Conservation (phyloP, 2,329 filamentous ascomycete species). For the Pyrenophora tritici-repentis region DNA sequence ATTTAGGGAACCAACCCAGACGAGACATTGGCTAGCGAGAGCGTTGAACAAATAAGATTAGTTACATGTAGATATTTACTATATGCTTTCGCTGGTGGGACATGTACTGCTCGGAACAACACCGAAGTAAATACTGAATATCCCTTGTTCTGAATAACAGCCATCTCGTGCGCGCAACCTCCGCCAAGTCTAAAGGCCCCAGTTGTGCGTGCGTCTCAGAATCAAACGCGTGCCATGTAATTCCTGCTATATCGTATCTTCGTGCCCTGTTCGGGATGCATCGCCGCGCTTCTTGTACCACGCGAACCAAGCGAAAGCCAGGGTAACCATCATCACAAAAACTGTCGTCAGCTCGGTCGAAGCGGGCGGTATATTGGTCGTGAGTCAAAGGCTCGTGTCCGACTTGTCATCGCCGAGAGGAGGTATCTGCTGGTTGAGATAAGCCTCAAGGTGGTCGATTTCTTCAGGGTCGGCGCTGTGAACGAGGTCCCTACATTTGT, state of each 20-base stretch:
- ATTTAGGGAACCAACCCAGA: neutral
- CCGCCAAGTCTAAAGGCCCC: neutral
- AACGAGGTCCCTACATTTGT: slow-evolving; percentile 62
- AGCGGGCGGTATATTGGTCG: neutral
- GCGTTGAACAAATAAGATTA: neutral
- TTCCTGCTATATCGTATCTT: neutral
- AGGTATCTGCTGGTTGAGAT: slow-evolving; percentile 60
- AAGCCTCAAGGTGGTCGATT: slow-evolving; percentile 78
- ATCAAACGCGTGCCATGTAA: neutral
- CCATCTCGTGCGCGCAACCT: neutral
- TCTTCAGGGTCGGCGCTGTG: slow-evolving; percentile 80
- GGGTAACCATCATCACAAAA: slow-evolving; percentile 30
- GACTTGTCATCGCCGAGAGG: slow-evolving; percentile 49
- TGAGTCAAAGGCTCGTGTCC: slow-evolving; percentile 42
- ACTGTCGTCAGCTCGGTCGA: slow-evolving; percentile 24
- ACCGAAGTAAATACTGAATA: too few relatives aligned
- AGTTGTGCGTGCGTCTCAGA: neutral
- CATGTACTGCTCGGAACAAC: neutral
- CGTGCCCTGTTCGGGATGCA: neutral
- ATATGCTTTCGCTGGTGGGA: too few relatives aligned
- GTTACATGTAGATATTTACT: too few relatives aligned
- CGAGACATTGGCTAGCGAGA: too few relatives aligned
- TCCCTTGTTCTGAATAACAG: neutral
- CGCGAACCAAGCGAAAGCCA: slow-evolving; percentile 34
- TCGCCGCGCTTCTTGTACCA: slow-evolving; percentile 29